phyloP scores from a whole-genome alignment of 768 basidiomycete genomes.

The Cystobasidium onofrii region DNA sequence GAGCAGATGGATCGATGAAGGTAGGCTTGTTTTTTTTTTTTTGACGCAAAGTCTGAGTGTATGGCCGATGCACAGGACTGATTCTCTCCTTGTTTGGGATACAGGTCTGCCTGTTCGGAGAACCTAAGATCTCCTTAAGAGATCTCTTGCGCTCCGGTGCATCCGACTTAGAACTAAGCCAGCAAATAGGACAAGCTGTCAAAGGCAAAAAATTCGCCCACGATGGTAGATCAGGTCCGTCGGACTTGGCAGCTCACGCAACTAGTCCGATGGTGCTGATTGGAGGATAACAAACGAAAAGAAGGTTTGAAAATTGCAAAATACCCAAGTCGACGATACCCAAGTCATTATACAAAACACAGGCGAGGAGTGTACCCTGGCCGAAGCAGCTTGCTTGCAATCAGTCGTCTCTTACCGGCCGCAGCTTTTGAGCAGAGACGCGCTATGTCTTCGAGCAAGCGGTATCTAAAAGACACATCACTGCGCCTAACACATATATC shows the following conservation, averaged over 20 bases:
- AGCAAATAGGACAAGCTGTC: conserved; percentile 15
- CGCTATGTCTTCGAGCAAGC: not conserved
- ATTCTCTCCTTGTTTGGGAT: not conserved
- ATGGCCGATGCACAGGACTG: too few relatives aligned
- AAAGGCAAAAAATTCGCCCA: conserved; percentile 41
- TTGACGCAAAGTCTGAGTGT: too few relatives aligned
- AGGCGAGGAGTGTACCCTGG: not conserved
- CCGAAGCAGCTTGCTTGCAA: not conserved
- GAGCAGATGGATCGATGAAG: conserved; percentile 87
- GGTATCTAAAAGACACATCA: not conserved
- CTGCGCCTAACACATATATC: conserved; percentile 64
- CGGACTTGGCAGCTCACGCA: conserved; percentile 32
- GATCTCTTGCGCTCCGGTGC: conserved; percentile 62
- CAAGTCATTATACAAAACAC: not conserved
- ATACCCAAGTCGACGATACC: not conserved
- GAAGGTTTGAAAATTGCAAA: not conserved
- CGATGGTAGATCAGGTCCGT: conserved; percentile 40
- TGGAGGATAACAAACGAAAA: conserved; percentile 62
- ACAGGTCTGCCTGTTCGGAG: conserved; percentile 79
- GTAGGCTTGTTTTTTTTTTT: conserved; percentile 47
- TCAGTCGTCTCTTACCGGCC: not conserved
- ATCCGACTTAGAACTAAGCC: conserved; percentile 55
- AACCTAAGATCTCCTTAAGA: conserved; percentile 71
- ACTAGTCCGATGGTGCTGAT: conserved; percentile 87
- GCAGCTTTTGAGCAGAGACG: not conserved